Evolutionary conservation across 2,329 filamentous ascomycete genomes (phyloP), one percentile per base, ranked within the genome.

Genomic region (Talaromyces pinophilus): DNA sequence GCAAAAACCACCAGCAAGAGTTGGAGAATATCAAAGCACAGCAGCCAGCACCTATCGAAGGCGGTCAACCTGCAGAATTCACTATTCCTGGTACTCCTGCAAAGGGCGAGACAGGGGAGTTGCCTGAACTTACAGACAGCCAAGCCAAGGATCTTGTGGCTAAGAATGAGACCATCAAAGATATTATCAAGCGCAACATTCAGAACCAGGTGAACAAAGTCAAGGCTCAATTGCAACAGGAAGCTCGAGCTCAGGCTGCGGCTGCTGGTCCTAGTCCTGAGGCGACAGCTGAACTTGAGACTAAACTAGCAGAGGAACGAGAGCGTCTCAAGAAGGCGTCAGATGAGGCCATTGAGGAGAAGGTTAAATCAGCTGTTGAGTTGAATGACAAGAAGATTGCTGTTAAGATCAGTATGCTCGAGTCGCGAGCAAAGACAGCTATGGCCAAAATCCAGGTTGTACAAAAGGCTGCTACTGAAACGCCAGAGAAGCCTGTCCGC

Each of bases 391-490:
- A 93, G 81, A 92, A 92, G 76, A 87, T 86, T 63, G 87, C 87
- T 1, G 82, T 92, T 59, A 91, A 90, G 70, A 84, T 94, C 69
- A 94, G 92, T 75, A 91, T 96, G 87, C 82, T 88, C 5, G 90
- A 94, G 71, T 91, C 89, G 71, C 88, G 89, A 74, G 80, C 85
- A 57, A 87, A 85, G 68, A 80, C 82, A 8, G 87, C 88, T 0
- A 84, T 84, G 61, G 91, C 90, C 4, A 96, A 95, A 80, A 80
- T 96, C 38, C 85, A 86, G 1, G 87, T 95, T 1, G 91, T 98
- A 3, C 86, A 93, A 73, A 91, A 88, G 57, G 93, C 94, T 13
- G 92, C 90, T 0, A 85, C 84, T n/a, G 90, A 96, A 59, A 97
- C 93, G 0, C 94, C 94, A 0, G 85, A 94, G 72, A 89, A 88